Evolutionary conservation across 805 yeast species (phyloP), one percentile per base, ranked within the genome.

Genomic region (Myxozyma sirexii): DNA sequence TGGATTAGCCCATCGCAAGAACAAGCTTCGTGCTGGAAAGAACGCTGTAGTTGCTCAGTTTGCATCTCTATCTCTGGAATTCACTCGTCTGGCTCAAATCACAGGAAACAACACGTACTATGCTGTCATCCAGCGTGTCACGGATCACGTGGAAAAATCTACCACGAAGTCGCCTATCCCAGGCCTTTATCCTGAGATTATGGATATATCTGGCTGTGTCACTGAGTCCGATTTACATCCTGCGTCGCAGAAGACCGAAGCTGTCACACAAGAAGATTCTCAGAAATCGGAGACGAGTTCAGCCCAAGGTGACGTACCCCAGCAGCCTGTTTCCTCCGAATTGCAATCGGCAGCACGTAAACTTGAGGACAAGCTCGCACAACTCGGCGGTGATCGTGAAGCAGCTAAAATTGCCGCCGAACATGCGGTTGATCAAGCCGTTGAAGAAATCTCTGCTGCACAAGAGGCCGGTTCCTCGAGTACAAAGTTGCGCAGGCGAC

Each of bases 131-230:
- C 79, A 79, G 26, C 74, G 80, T 41, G 72, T 82, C 19, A 79
- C 79, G 3, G 69, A 76, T 26, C 72, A 69, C 27, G 63, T 81
- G 19, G 69, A 74, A 24, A 71, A 72, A 3, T 75, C 79, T 12
- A 62, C 67, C 1, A 69, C 63, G 21, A 64, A 47, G 67, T 74
- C 62, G 65, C 70, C 69, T 5, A 61, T 82, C 12, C 76, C 78
- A 1, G 79, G 81, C 5, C 65, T 83, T 27, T 75, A 79, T 56
- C 80, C 85, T 1, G 70, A 72, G 37, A 59, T 65, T 3, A 64
- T 83, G 12, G 86, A 83, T 67, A 74, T 79, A 3, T 79, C 85
- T 13, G 85, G 86, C 6, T 83, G 87, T 64, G 68, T 70, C 31
- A 15, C 75, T 12, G 59, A 74, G 3, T 66, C 38, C 15, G 48